Conservation (phyloP, 1,284 basidiomycete genomes). For the Boletus smithii region DNA sequence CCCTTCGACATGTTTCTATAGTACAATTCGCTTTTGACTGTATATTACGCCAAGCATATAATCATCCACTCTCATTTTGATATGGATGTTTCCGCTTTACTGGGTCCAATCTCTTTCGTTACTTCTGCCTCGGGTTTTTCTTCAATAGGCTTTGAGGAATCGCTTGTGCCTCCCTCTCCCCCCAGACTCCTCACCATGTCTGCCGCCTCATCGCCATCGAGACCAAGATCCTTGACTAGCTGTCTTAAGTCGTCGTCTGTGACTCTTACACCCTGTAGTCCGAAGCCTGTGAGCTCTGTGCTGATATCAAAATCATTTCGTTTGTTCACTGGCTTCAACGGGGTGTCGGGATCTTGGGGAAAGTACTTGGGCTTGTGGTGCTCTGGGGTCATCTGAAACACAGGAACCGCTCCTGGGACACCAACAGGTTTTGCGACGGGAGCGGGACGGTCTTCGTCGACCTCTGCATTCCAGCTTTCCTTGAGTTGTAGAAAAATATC, state of each 20-base stretch:
- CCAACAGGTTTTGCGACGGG: conserved; percentile 59
- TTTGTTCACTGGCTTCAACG: conserved; percentile 53
- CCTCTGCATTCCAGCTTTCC: conserved; percentile 57
- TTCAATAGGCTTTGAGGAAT: conserved; percentile 2
- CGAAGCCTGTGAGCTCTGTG: conserved; percentile 61
- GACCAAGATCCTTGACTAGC: conserved; percentile 67
- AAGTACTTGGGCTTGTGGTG: conserved; percentile 57
- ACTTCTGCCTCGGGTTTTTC: background rate
- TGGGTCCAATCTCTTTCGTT: background rate
- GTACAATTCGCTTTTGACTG: conserved; percentile 1
- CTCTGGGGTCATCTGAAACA: conserved; percentile 75
- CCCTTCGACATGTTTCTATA: background rate
- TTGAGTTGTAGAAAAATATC: conserved; percentile 67
- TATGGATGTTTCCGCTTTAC: conserved; percentile 4
- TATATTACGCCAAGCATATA: conserved; percentile 6
- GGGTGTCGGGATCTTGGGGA: conserved; percentile 47
- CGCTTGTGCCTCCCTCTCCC: conserved; percentile 18
- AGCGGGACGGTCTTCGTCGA: conserved; percentile 53
- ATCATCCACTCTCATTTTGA: conserved; percentile 4
- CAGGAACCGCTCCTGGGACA: conserved; percentile 70
- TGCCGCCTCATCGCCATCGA: conserved; percentile 68
- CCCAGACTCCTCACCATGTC: conserved; percentile 62
- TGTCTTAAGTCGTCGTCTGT: conserved; percentile 68
- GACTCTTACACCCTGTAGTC: conserved; percentile 73
- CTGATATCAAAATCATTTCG: conserved; percentile 58